These are phyloP conservation scores for Fonsecaea multimorphosa DNA, from an alignment of 2,329 filamentous ascomycete genomes.

Conservation along the genomic window DNA sequence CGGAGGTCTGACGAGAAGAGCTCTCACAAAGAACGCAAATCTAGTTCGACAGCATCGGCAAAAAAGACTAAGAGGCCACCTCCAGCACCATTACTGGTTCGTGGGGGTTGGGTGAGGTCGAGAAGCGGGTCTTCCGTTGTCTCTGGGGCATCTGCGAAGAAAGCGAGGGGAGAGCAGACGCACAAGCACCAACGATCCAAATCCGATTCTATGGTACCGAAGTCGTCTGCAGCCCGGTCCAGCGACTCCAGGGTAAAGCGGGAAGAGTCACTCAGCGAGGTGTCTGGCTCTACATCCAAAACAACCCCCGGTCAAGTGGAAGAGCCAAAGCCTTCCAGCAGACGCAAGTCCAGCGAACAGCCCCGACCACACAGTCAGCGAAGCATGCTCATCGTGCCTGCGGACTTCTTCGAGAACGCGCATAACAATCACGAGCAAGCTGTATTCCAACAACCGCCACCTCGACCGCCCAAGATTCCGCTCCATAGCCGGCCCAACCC, in stretches of 20 bases:
- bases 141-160: constrained; percentile 27
- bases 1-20: constrained; percentile 5
- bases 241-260: constrained; percentile 1
- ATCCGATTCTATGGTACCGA: constrained; percentile 18
- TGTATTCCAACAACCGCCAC: constrained; percentile 6
- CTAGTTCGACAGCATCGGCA: constrained; percentile 13
- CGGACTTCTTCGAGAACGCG: constrained; percentile 30
- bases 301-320: not conserved
- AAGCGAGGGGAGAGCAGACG: constrained; percentile 16
- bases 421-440: not conserved
- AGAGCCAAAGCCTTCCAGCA: not conserved
- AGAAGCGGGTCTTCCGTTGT: constrained; percentile 37
- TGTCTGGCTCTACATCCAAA: not conserved
- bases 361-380: constrained; percentile 24
- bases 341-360: constrained; percentile 3
- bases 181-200: constrained; percentile 22
- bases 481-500: constrained; percentile 18
- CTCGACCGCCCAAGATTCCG: constrained; percentile 31
- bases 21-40: constrained; percentile 22
- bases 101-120: constrained; percentile 38
- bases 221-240: constrained; percentile 9
- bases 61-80: constrained; percentile 23
- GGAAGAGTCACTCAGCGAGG: not conserved
- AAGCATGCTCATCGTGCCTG: constrained; percentile 36
- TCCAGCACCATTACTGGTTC: constrained; percentile 24